Percentiles rank a stretch among this genome's conserved stretches.
Conservation (phyloP, 2,329 filamentous ascomycete genomes). For the Pseudopyricularia javanii region DNA sequence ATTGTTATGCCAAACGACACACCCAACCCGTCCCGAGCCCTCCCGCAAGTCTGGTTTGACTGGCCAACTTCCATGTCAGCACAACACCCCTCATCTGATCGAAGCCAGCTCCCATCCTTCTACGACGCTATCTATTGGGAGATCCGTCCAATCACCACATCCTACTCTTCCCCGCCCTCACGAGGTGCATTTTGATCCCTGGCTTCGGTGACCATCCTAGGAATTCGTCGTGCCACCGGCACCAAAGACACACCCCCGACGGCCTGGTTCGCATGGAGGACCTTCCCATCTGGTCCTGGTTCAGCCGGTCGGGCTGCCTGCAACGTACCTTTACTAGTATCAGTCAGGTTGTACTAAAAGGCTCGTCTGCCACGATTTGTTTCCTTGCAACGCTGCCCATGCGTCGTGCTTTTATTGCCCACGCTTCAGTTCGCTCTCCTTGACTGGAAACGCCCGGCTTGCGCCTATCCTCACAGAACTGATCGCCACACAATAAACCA, state of each 20-base stretch:
- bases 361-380: too few relatives aligned
- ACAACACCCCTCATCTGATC: too few relatives aligned
- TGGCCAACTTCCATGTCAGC: too few relatives aligned
- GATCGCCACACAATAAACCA: constrained; percentile 6
- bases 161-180: not conserved
- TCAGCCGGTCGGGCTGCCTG: not conserved
- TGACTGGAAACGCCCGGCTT: not conserved
- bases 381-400: not conserved
- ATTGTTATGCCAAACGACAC: too few relatives aligned
- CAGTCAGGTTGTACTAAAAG: not conserved
- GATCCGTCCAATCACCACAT: not conserved
- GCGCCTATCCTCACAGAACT: not conserved
- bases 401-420: not conserved
- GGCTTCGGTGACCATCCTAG: constrained; percentile 1
- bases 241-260: not conserved
- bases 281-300: not conserved
- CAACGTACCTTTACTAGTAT: not conserved
- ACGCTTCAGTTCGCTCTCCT: not conserved
- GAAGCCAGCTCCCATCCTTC: not conserved
- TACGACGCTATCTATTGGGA: not conserved
- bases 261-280: not conserved
- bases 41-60: too few relatives aligned
- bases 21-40: too few relatives aligned
- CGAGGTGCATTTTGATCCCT: not conserved
- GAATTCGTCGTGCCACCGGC: not conserved